A percentile compares a stretch with the other conserved stretches of the same genome.
Conservation (phyloP, 2,329 filamentous ascomycete species). For the Neonectria faginata region DNA sequence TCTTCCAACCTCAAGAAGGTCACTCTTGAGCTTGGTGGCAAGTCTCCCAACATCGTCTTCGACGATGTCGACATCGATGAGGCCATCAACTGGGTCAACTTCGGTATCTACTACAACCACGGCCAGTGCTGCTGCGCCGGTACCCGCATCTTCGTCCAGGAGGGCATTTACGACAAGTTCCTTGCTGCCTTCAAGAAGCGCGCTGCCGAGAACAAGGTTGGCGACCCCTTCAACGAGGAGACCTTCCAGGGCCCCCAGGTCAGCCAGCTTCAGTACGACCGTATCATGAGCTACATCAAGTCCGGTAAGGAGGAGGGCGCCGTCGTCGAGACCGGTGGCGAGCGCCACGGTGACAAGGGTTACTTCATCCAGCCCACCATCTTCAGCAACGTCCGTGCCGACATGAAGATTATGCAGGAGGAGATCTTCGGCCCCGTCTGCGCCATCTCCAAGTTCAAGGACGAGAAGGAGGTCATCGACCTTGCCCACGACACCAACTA, state of each 20-base stretch:
- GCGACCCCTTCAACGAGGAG: conserved; percentile 81
- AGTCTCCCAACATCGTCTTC: conserved; percentile 85
- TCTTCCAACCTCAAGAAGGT: conserved; percentile 85
- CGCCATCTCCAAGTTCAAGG: conserved; percentile 87
- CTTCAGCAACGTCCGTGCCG: conserved; percentile 81
- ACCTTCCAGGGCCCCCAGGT: conserved; percentile 93
- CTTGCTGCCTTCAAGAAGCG: conserved; percentile 83
- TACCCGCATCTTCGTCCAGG: conserved; percentile 87
- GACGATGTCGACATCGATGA: conserved; percentile 82
- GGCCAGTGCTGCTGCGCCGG: conserved; percentile 79
- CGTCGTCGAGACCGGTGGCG: conserved; percentile 67
- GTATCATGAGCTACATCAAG: conserved; percentile 87
- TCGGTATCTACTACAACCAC: conserved; percentile 74
- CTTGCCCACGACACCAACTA: conserved; percentile 82
- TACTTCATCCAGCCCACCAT: conserved; percentile 95
- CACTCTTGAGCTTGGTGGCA: conserved; percentile 82
- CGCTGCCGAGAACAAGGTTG: conserved; percentile 79
- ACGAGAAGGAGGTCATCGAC: conserved; percentile 80
- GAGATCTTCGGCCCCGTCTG: conserved; percentile 94
- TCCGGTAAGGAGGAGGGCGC: conserved; percentile 70
- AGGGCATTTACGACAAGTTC: conserved; percentile 89
- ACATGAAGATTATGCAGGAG: conserved; percentile 94
- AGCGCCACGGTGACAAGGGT: conserved; percentile 76
- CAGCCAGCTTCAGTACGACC: conserved; percentile 86
- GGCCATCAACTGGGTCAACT: conserved; percentile 83